Percentiles rank a stretch among this genome's conserved stretches.
phyloP scores from a whole-genome alignment of 139 green algal species.

The Gonium pectorale region DNA sequence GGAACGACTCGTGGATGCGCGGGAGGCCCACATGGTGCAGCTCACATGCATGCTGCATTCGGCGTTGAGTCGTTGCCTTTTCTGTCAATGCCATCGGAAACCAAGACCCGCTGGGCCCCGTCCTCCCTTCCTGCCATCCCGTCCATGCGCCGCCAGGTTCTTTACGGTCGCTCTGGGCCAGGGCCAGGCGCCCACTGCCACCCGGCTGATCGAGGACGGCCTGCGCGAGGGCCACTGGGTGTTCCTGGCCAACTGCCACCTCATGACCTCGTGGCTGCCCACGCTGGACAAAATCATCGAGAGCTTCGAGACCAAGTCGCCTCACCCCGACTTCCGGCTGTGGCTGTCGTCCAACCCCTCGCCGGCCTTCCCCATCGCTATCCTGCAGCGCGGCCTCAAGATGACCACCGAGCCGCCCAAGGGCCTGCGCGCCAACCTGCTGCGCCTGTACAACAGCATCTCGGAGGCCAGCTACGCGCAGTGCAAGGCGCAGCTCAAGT shows the following conservation, averaged over 20 bases:
- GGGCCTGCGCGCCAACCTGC: constrained; percentile 88
- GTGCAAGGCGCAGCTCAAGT: constrained; percentile 78
- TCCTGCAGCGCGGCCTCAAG: constrained; percentile 88
- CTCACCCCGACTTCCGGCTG: constrained; percentile 85
- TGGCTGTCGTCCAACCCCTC: constrained; percentile 87
- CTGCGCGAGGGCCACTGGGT: constrained; percentile 84
- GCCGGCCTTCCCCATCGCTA: constrained; percentile 84
- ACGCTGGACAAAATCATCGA: constrained; percentile 90
- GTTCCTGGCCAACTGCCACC: constrained; percentile 93
- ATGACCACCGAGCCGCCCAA: constrained; percentile 94
- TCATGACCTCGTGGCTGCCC: constrained; percentile 91
- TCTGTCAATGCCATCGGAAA: too few species aligned
- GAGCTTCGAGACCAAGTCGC: constrained; percentile 67
- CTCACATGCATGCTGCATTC: too few species aligned
- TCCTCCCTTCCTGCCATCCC: not conserved
- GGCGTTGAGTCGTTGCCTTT: too few species aligned
- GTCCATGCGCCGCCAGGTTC: constrained; percentile 60
- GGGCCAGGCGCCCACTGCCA: constrained; percentile 81
- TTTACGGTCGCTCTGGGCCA: constrained; percentile 85
- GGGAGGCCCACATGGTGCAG: too few species aligned
- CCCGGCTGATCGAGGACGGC: constrained; percentile 83
- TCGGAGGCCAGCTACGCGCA: constrained; percentile 77
- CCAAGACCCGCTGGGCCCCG: too few species aligned
- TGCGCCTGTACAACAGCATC: constrained; percentile 83
- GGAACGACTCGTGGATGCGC: too few species aligned